phyloP scores from a whole-genome alignment of 371 early-diverging fungal genomes.

The Apophysomyces variabilis region DNA sequence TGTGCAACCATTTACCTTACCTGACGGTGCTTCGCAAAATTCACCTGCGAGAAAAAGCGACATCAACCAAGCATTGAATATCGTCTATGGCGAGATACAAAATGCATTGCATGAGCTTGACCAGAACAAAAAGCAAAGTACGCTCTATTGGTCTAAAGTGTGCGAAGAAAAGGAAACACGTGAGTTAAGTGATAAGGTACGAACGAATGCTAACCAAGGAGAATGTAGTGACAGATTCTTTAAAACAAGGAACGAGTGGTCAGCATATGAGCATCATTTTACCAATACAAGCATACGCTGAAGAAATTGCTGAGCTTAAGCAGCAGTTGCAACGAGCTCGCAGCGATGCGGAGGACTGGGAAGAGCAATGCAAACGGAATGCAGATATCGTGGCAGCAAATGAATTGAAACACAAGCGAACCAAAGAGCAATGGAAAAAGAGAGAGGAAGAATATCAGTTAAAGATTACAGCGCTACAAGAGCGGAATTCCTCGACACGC shows the following conservation, averaged over 20 bases:
- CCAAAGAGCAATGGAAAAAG: background rate
- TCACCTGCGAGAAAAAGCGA: background rate
- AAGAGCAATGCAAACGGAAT: constrained; percentile 3
- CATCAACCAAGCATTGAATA: background rate
- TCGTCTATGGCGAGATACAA: background rate
- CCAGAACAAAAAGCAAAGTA: background rate
- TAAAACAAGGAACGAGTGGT: background rate
- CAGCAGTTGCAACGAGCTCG: background rate
- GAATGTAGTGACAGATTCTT: background rate
- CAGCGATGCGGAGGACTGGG: background rate
- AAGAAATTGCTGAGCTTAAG: background rate
- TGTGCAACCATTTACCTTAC: background rate
- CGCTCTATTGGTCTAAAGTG: background rate
- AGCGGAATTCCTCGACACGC: background rate
- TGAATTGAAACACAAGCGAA: background rate
- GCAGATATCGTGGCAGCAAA: background rate
- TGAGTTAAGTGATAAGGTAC: background rate
- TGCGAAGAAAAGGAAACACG: background rate
- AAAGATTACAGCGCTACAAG: background rate
- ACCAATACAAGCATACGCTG: background rate
- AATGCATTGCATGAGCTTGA: background rate
- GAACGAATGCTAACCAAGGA: background rate
- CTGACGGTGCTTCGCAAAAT: background rate
- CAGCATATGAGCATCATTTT: background rate
- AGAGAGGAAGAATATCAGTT: background rate